These are phyloP conservation scores for Ophidiomyces ophidiicola DNA, from an alignment of 2,329 filamentous ascomycete species.

Conservation along the genomic window DNA sequence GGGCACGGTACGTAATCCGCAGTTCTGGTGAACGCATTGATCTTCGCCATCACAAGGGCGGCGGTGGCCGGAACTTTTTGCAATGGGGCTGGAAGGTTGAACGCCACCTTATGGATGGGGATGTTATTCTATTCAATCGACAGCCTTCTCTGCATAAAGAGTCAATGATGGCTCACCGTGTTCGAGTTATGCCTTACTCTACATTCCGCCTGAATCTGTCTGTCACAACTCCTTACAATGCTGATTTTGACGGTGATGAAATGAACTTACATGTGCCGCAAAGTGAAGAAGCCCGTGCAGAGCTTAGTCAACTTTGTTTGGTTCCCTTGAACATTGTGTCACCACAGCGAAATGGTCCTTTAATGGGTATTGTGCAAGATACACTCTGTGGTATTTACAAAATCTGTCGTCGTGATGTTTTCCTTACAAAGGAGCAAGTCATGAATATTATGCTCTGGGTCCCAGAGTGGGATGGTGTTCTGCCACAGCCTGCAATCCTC, in stretches of 20 bases:
- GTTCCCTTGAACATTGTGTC: slow-evolving; percentile 99
- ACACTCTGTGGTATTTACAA: slow-evolving; percentile 95
- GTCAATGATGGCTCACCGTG: slow-evolving; percentile 99
- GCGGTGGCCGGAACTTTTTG: slow-evolving; percentile 63
- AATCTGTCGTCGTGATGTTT: slow-evolving; percentile 82
- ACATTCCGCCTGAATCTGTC: slow-evolving; percentile 96
- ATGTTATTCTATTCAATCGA: slow-evolving; percentile 99
- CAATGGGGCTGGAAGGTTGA: slow-evolving; percentile 99
- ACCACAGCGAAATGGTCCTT: slow-evolving; percentile 84
- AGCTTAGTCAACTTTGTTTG: slow-evolving; percentile 87
- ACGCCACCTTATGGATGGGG: slow-evolving; percentile 86
- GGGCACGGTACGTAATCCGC: slow-evolving; percentile 91
- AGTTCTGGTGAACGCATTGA: slow-evolving; percentile 90
- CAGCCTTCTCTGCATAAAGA: slow-evolving; percentile 98
- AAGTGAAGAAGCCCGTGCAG: slow-evolving; percentile 88
- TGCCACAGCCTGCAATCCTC: slow-evolving; percentile 84
- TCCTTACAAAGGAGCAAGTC: slow-evolving; percentile 77
- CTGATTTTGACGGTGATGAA: slow-evolving; percentile 98
- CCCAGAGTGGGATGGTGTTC: slow-evolving; percentile 89
- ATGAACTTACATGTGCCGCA: slow-evolving; percentile 99
- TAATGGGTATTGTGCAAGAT: slow-evolving; percentile 99
- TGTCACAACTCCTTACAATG: slow-evolving; percentile 97
- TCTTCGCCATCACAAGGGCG: slow-evolving; percentile 80
- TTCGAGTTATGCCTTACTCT: slow-evolving; percentile 96
- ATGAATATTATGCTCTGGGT: slow-evolving; percentile 99